Conservation (phyloP, 1,139 yeast species). For the Meyerozyma elateridarum region DNA sequence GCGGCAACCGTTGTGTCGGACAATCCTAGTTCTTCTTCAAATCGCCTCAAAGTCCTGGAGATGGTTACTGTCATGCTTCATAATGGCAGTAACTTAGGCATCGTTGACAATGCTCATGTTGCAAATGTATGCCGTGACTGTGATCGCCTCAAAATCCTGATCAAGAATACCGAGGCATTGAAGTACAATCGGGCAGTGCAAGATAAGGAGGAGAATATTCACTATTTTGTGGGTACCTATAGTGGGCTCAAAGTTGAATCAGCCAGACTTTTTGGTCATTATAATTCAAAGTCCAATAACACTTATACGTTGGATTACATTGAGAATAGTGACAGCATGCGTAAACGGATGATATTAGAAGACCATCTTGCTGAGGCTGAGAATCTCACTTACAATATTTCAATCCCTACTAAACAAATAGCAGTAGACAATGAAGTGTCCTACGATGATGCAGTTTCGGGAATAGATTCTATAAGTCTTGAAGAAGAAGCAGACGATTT, state of each 20-base stretch:
- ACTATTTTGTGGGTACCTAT: conserved; percentile 46
- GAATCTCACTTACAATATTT: conserved; percentile 34
- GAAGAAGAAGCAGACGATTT: conserved; percentile 30
- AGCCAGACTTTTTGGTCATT: conserved; percentile 28
- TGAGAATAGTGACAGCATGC: conserved; percentile 64
- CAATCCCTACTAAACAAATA: conserved; percentile 32
- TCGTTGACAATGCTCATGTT: conserved; percentile 33
- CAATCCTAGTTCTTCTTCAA: background rate
- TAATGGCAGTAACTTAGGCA: conserved; percentile 39
- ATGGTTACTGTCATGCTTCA: conserved; percentile 32
- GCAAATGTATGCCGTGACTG: conserved; percentile 44
- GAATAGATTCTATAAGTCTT: conserved; percentile 24
- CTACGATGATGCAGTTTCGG: conserved; percentile 12
- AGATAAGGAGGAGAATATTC: conserved; percentile 58
- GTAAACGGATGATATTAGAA: conserved; percentile 52
- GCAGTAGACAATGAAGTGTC: conserved; percentile 10
- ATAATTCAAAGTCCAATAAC: conserved; percentile 15
- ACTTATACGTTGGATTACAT: conserved; percentile 55
- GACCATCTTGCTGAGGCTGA: conserved; percentile 45
- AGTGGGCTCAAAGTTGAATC: conserved; percentile 42
- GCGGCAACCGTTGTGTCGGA: conserved; percentile 5
- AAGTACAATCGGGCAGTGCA: conserved; percentile 50
- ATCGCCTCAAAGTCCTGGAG: conserved; percentile 23
- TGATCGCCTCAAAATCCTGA: conserved; percentile 37
- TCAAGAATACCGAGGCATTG: conserved; percentile 44